Evolutionary conservation across 768 basidiomycete genomes (phyloP).

Genomic region (Tremella mesenterica): DNA sequence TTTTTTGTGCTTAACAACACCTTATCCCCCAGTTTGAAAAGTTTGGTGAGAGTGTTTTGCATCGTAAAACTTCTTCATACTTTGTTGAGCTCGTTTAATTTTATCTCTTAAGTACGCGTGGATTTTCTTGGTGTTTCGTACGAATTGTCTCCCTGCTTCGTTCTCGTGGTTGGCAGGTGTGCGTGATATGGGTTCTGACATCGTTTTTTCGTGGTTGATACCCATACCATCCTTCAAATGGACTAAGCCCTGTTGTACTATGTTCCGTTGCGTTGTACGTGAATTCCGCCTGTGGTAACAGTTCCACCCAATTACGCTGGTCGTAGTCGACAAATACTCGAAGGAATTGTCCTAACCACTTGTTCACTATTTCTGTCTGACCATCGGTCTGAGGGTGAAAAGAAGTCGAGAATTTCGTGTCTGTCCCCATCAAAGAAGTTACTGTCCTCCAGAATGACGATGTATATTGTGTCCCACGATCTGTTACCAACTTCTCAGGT

Average conservation of each 20-base stretch:
- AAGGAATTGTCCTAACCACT: constrained; percentile 4
- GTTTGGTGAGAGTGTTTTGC: too few species aligned
- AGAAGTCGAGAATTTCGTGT: constrained; percentile 45
- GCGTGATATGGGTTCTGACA: too few species aligned
- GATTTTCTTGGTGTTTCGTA: constrained; percentile 2
- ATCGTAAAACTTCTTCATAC: too few species aligned
- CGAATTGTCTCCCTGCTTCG: too few species aligned
- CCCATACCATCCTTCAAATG: too few species aligned
- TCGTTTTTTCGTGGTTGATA: too few species aligned
- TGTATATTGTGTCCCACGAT: constrained; percentile 31
- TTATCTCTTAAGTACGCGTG: too few species aligned
- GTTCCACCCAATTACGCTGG: constrained; percentile 44
- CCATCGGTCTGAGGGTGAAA: constrained; percentile 50
- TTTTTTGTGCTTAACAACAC: neutral
- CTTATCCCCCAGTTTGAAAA: neutral
- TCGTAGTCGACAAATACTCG: constrained; percentile 16
- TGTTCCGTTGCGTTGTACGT: constrained; percentile 9
- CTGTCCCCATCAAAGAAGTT: constrained; percentile 40
- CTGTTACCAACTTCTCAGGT: constrained; percentile 28
- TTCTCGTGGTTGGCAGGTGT: too few species aligned
- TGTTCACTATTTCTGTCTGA: constrained; percentile 22
- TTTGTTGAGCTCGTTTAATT: too few species aligned
- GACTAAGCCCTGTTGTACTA: constrained; percentile 1
- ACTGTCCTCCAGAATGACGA: constrained; percentile 42
- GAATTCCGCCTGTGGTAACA: constrained; percentile 29